These are phyloP conservation scores for Chrysosporium queenslandicum DNA, from an alignment of 2,329 filamentous ascomycete species.

Conservation along the genomic window DNA sequence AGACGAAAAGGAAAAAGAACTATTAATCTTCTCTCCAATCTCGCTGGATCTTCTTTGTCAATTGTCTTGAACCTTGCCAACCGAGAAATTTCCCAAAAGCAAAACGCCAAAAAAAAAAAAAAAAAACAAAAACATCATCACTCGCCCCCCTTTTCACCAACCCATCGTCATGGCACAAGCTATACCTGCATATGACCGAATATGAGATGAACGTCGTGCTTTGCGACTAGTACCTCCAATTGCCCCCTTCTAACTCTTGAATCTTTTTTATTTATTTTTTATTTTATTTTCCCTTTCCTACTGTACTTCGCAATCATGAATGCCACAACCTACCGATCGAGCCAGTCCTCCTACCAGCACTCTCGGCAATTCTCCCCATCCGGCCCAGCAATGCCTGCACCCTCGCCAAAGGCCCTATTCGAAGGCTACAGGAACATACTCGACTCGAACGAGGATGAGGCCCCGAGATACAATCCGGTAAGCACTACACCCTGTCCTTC, in stretches of 20 bases:
- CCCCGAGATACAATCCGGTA: conserved; percentile 50
- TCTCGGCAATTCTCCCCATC: conserved; percentile 31
- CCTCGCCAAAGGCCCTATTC: conserved; percentile 41
- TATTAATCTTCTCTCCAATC: no score
- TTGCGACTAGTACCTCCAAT: neutral
- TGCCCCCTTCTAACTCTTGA: neutral
- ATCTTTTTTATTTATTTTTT: neutral
- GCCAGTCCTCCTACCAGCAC: conserved; percentile 33
- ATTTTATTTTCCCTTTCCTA: neutral
- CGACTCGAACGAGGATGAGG: conserved; percentile 46
- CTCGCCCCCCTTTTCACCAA: neutral
- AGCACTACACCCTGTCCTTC: conserved; percentile 19
- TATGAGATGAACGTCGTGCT: neutral
- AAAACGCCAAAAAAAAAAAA: neutral
- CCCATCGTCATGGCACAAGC: neutral
- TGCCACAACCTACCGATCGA: conserved; percentile 29
- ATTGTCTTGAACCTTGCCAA: neutral
- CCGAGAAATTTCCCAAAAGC: neutral
- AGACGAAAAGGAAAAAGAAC: no score
- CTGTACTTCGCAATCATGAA: conserved; percentile 19
- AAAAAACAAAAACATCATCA: no score
- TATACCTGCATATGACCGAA: neutral
- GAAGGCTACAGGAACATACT: conserved; percentile 52
- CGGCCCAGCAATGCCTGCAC: conserved; percentile 17
- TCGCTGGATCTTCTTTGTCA: no score